These are phyloP conservation scores for Bolboschoenus planiculmis DNA, from an alignment of 176 grass and related monocot species.

Conservation along the genomic window DNA sequence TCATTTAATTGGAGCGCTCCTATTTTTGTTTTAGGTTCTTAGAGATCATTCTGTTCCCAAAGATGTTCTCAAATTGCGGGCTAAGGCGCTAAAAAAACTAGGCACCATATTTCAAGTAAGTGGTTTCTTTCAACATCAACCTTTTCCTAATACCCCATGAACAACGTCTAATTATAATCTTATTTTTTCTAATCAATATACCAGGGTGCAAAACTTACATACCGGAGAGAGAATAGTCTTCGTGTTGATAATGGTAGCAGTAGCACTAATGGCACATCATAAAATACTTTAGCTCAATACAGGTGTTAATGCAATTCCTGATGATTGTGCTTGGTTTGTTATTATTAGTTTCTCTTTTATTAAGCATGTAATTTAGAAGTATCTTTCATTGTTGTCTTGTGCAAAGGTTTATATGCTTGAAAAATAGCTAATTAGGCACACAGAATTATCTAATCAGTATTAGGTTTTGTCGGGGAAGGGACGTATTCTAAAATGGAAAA, in stretches of 20 bases:
- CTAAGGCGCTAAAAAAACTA: constrained; percentile 72
- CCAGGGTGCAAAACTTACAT: constrained; percentile 64
- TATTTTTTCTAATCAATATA: neutral
- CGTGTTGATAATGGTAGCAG: constrained; percentile 35
- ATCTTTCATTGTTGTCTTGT: neutral
- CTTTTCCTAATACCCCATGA: neutral
- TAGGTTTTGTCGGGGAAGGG: neutral
- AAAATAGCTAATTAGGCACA: neutral
- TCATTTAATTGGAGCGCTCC: neutral
- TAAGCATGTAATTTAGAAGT: neutral
- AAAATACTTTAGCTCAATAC: neutral
- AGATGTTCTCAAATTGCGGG: constrained; percentile 59
- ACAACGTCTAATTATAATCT: neutral
- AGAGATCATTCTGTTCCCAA: constrained; percentile 56
- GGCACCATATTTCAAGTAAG: constrained; percentile 93
- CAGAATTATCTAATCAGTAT: neutral
- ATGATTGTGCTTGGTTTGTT: neutral
- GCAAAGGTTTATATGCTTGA: neutral
- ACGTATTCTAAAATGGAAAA: neutral
- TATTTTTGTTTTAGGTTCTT: constrained; percentile 51
- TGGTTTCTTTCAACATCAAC: neutral
- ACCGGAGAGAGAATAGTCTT: constrained; percentile 76
- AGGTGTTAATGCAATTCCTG: neutral
- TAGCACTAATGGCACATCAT: neutral
- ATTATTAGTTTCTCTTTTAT: neutral